A percentile compares a stretch with the other conserved stretches of the same genome.
Conservation (phyloP, 2,329 filamentous ascomycete species). For the Botrytis squamosa region DNA sequence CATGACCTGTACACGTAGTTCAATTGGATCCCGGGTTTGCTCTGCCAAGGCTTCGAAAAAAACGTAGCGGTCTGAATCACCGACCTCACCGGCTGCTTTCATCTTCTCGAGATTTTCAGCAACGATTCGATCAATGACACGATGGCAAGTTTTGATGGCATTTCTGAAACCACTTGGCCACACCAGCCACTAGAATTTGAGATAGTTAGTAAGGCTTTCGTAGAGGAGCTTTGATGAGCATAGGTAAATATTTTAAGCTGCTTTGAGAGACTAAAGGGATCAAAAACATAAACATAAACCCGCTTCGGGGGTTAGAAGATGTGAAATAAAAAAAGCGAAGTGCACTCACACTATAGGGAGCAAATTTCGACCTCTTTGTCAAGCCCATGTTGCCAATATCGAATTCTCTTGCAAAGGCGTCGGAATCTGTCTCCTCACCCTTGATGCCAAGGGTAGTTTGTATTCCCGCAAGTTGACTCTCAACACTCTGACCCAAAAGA, state of each 20-base stretch:
- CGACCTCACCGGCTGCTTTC: constrained; percentile 26
- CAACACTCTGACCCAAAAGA: constrained; percentile 58
- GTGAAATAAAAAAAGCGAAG: not conserved
- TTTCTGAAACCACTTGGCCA: constrained; percentile 39
- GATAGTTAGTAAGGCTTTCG: constrained; percentile 23
- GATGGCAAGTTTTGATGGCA: constrained; percentile 37
- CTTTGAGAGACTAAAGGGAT: not conserved
- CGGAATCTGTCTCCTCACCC: constrained; percentile 2
- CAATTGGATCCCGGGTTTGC: constrained; percentile 45
- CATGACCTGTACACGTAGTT: constrained; percentile 51
- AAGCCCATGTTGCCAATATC: constrained; percentile 44
- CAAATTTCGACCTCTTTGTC: constrained; percentile 20
- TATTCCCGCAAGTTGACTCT: constrained; percentile 31
- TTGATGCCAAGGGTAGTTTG: constrained; percentile 1
- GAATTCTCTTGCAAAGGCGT: constrained; percentile 42
- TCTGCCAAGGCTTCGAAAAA: constrained; percentile 58
- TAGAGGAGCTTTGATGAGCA: not conserved
- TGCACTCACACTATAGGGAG: not conserved
- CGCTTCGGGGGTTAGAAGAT: no score
- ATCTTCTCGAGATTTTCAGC: constrained; percentile 40
- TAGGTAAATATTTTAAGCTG: not conserved
- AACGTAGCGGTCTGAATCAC: constrained; percentile 38
- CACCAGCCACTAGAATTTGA: constrained; percentile 29
- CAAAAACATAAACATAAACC: no score
- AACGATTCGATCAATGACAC: constrained; percentile 51